phyloP scores from a whole-genome alignment of 1,284 basidiomycete species.

The Cryptococcus neoformans region DNA sequence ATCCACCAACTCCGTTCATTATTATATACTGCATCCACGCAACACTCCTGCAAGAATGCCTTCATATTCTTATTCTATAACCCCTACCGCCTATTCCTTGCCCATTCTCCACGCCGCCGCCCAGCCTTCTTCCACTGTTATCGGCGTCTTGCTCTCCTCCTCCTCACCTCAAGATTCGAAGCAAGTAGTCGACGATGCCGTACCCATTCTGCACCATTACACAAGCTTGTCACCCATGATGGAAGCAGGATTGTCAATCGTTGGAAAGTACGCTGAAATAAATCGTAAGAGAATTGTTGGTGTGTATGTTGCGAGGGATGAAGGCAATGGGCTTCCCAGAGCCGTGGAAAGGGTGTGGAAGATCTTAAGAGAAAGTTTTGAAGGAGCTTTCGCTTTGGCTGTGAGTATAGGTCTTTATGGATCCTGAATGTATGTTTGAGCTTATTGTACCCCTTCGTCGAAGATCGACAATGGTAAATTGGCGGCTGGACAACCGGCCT shows the following conservation, averaged over 20 bases:
- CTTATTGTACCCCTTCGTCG: background rate
- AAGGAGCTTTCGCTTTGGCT: constrained; percentile 24
- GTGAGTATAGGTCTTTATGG: constrained; percentile 22
- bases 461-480: constrained; percentile 44
- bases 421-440: background rate
- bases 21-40: too few relatives aligned
- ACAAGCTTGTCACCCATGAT: constrained; percentile 41
- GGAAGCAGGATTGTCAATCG: constrained; percentile 45
- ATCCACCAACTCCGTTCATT: too few relatives aligned
- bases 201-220: constrained; percentile 50
- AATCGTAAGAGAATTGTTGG: constrained; percentile 32
- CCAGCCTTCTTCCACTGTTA: constrained; percentile 39
- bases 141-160: constrained; percentile 46
- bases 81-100: constrained; percentile 24
- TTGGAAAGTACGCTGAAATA: constrained; percentile 7
- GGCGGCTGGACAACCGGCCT: constrained; percentile 22
- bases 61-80: constrained; percentile 19
- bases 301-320: constrained; percentile 41
- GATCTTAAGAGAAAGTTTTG: constrained; percentile 12
- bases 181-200: constrained; percentile 26
- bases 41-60: too few relatives aligned
- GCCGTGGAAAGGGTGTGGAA: constrained; percentile 21
- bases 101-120: constrained; percentile 41
- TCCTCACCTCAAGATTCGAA: constrained; percentile 1
- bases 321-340: constrained; percentile 19